Percentiles rank a stretch among this genome's conserved stretches.
Conservation (phyloP, 2,329 filamentous ascomycete species). For the Dryadomyces quercus-mongolicae region DNA sequence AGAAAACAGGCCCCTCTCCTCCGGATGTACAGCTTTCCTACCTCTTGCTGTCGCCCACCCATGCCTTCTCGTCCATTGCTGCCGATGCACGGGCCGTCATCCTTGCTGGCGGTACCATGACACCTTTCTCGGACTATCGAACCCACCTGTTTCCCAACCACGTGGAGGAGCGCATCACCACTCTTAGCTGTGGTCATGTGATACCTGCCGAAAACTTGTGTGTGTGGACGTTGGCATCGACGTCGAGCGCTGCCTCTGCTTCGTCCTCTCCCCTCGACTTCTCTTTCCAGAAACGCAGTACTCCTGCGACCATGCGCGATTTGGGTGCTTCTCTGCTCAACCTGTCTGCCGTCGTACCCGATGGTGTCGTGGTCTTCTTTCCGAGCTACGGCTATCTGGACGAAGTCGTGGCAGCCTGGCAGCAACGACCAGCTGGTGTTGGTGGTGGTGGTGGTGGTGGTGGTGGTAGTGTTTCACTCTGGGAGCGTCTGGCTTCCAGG, state of each 20-base stretch:
- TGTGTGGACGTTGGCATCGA: constrained; percentile 55
- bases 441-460: constrained; percentile 7
- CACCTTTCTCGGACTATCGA: constrained; percentile 83
- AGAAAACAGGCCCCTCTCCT: not conserved
- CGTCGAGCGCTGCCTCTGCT: constrained; percentile 19
- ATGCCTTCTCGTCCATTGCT: constrained; percentile 82
- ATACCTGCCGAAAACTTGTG: constrained; percentile 74
- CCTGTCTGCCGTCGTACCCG: constrained; percentile 62
- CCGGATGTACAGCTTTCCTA: constrained; percentile 60
- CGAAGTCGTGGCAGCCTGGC: constrained; percentile 55
- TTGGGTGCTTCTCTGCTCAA: constrained; percentile 64
- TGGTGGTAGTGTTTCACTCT: constrained; percentile 25
- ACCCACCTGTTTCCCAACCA: constrained; percentile 76
- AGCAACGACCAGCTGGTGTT: constrained; percentile 17
- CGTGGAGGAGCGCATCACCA: constrained; percentile 50
- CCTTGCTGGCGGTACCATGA: constrained; percentile 93
- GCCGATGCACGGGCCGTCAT: constrained; percentile 77
- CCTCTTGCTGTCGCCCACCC: constrained; percentile 78
- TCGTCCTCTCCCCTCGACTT: constrained; percentile 55
- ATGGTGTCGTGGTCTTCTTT: constrained; percentile 90
- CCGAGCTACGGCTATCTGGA: constrained; percentile 88
- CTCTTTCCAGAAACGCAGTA: constrained; percentile 66
- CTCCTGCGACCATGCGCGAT: constrained; percentile 56
- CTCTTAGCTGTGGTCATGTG: constrained; percentile 87
- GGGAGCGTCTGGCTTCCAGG: constrained; percentile 42